Base-by-base conservation (phyloP, 768 basidiomycete species). In the Boletus vinaceobasis region DNA sequence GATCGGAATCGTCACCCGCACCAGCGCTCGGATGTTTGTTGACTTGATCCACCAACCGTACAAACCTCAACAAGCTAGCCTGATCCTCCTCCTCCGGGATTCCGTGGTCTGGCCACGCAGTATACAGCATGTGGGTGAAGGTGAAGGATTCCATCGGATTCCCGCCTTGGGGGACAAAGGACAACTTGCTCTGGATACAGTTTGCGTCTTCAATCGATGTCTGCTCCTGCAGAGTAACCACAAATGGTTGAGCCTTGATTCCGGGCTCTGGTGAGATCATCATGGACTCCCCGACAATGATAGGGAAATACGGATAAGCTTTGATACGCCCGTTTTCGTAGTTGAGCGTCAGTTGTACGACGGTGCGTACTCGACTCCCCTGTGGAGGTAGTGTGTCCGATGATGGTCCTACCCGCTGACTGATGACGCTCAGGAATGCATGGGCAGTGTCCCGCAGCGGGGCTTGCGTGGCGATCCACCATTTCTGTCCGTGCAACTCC, bases 381-480 rank as follows among this genome's bases (percentile, higher is more conserved):
- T 59, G 60, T 11, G 65, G 60, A n/a, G 66, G 56, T 6, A 59
- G 52, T 32, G 58, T 29, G n/a, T 65, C 50, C 40, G 61, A 52
- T 26, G 78, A 81, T 8, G 60, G 55, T 4, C 75, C 67, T 27
- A 72, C 55, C 27, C 80, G 77, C 55, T 83, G 80, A 35, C 81
- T 67, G 57, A 93, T 75, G 44, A 88, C 68, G 58, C 82, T 88
- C 65, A 95, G 81, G 70, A 93, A 93, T 5, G 88, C 74, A 63
- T 93, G 87, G 0, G 80, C 76, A 0, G 91, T 90, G 45, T 74
- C 66, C 5, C 78, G 81, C 33, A 92, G 71, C 1, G 93, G 90
- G 0, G 92, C 93, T 65, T 94, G 92, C 0, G 89, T 80, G 3
- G 90, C 90, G 54, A 94, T 88, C 88, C 90, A 92, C 82, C 82